Percentiles rank a stretch among this genome's conserved stretches.
Conservation (phyloP, 192 early-diverging fungal species). For the Backusella liffmaniae region DNA sequence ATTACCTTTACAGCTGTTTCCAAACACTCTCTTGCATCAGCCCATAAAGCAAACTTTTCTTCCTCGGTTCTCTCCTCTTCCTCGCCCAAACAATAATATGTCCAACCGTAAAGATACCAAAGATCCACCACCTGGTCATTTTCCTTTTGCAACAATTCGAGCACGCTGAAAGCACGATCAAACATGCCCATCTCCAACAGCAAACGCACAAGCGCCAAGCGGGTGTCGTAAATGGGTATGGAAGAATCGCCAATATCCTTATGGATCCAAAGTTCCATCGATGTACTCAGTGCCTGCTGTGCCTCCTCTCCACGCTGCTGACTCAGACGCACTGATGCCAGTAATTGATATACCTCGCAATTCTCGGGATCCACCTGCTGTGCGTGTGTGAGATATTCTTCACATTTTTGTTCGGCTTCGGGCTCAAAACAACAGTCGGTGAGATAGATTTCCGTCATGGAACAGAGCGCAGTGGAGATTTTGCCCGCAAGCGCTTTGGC, state of each 20-base stretch:
- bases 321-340: slow-evolving; percentile 87
- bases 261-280: slow-evolving; percentile 72
- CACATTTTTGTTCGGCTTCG: slow-evolving; percentile 86
- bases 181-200: slow-evolving; percentile 82
- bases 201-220: slow-evolving; percentile 80
- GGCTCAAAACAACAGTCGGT: slow-evolving; percentile 97
- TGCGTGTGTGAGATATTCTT: slow-evolving; percentile 68
- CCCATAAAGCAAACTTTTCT: slow-evolving; percentile 53
- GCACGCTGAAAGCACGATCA: slow-evolving; percentile 73
- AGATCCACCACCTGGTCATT: slow-evolving; percentile 90
- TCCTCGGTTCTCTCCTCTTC: slow-evolving; percentile 48
- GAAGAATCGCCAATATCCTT: slow-evolving; percentile 49
- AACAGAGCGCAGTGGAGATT: slow-evolving; percentile 83
- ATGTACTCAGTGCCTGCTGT: slow-evolving; percentile 57
- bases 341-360: slow-evolving; percentile 84
- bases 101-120: slow-evolving; percentile 97
- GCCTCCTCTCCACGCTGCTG: slow-evolving; percentile 85
- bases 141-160: slow-evolving; percentile 83
- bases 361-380: slow-evolving; percentile 64
- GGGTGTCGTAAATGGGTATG: slow-evolving; percentile 83
- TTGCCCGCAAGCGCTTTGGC: slow-evolving; percentile 55
- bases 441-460: slow-evolving; percentile 96
- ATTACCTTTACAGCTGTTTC: slow-evolving; percentile 62
- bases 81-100: slow-evolving; percentile 75
- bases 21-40: slow-evolving; percentile 80